Evolutionary conservation across 257 asterid species (phyloP).

Genomic region (Nicotiana paniculata): DNA sequence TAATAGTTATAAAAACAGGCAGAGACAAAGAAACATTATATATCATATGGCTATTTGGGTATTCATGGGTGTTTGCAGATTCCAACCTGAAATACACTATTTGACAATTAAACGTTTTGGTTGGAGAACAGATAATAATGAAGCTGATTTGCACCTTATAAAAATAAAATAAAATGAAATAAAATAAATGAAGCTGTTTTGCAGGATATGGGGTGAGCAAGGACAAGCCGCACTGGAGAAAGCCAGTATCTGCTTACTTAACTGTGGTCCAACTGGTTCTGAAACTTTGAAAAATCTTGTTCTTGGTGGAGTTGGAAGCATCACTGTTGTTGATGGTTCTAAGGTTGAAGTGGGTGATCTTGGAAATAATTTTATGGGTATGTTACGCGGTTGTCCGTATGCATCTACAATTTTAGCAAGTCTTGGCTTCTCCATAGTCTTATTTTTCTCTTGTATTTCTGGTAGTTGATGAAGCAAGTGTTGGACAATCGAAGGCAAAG

Average conservation of each 20-base stretch:
- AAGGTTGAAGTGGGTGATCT: conserved; percentile 92
- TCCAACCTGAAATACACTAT: not conserved
- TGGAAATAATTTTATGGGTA: conserved; percentile 93
- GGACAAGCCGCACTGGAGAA: conserved; percentile 97
- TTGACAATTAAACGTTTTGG: not conserved
- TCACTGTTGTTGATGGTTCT: conserved; percentile 90
- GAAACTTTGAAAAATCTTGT: conserved; percentile 91
- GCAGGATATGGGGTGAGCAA: conserved; percentile 99
- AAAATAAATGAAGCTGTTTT: not conserved
- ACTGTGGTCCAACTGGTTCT: conserved; percentile 97
- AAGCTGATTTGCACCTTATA: conserved; percentile 19
- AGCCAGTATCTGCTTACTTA: conserved; percentile 87
- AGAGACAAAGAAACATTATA: not conserved
- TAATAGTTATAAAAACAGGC: not conserved
- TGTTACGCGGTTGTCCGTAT: not conserved
- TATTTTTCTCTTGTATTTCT: conserved; percentile 1
- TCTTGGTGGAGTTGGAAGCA: conserved; percentile 96
- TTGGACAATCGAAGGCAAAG: conserved; percentile 90
- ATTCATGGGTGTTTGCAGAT: not conserved
- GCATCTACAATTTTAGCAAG: not conserved
- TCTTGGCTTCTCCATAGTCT: conserved; percentile 3
- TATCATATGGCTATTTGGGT: not conserved
- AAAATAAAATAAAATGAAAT: not conserved
- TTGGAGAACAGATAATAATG: not conserved
- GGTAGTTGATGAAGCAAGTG: conserved; percentile 75